Evolutionary conservation across 2,329 filamentous ascomycete species (phyloP).

Genomic region (Alternaria viburni): DNA sequence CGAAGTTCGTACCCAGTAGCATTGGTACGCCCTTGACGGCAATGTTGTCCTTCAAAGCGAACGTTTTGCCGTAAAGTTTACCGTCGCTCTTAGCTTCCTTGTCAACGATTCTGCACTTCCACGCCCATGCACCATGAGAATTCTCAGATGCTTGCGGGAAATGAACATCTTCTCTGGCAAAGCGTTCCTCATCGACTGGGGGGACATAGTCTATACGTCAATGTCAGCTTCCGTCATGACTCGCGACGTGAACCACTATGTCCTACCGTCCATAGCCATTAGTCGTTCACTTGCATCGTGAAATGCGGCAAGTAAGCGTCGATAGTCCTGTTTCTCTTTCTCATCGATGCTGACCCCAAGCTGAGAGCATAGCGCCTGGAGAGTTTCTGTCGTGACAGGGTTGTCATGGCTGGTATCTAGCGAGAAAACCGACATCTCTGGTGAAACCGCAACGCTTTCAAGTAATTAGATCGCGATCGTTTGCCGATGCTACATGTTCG

Average conservation of each 20-base stretch:
- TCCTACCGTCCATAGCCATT: conserved; percentile 44
- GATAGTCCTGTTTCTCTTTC: conserved; percentile 49
- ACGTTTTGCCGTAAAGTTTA: conserved; percentile 47
- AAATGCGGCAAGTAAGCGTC: conserved; percentile 47
- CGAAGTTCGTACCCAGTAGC: conserved; percentile 37
- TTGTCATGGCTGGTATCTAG: conserved; percentile 40
- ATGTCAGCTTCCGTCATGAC: not conserved
- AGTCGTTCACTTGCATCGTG: conserved; percentile 48
- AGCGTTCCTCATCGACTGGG: conserved; percentile 39
- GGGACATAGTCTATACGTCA: conserved; percentile 40
- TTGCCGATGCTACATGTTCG: not conserved
- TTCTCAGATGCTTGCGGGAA: conserved; percentile 45
- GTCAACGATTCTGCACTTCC: conserved; percentile 49
- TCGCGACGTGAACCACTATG: conserved; percentile 23
- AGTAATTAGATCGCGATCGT: not conserved
- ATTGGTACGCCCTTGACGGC: conserved; percentile 41
- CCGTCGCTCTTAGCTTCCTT: conserved; percentile 22
- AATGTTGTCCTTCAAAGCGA: conserved; percentile 43
- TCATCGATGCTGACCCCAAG: conserved; percentile 44
- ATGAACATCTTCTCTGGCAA: conserved; percentile 40
- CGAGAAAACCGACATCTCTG: conserved; percentile 49
- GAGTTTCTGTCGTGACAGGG: conserved; percentile 41
- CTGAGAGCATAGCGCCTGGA: conserved; percentile 41
- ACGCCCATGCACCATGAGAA: conserved; percentile 53
- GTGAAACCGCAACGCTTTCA: not conserved